A percentile compares a stretch with the other conserved stretches of the same genome.
phyloP scores from a whole-genome alignment of 768 basidiomycete genomes.

The Trametes cinnabarina region DNA sequence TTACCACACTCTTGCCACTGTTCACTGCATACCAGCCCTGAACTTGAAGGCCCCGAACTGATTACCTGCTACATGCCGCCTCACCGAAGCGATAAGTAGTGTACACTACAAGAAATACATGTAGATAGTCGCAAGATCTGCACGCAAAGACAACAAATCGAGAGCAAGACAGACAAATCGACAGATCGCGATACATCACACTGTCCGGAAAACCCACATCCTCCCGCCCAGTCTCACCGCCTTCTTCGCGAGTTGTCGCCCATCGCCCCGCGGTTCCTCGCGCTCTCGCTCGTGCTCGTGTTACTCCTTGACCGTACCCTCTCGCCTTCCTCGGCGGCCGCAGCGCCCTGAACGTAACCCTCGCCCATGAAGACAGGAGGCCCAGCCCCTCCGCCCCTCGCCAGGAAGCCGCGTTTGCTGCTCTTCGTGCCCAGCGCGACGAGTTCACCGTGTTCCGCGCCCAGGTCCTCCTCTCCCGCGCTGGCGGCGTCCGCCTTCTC shows the following conservation, averaged over 20 bases:
- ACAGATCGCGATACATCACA: neutral
- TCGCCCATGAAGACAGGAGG: slow-evolving; percentile 67
- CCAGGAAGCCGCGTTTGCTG: slow-evolving; percentile 59
- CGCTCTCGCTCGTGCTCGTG: slow-evolving; percentile 3
- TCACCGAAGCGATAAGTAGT: no score
- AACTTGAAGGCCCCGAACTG: no score
- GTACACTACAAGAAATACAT: neutral
- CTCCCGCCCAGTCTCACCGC: neutral
- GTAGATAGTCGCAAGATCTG: neutral
- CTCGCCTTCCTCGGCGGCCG: slow-evolving; percentile 26
- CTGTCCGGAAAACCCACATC: neutral
- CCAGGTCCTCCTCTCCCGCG: slow-evolving; percentile 29
- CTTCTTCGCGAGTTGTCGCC: neutral
- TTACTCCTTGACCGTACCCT: slow-evolving; percentile 4
- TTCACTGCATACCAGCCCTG: no score
- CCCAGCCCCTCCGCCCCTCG: slow-evolving; percentile 74
- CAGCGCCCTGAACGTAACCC: slow-evolving; percentile 60
- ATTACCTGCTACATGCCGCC: no score
- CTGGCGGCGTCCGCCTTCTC: slow-evolving; percentile 16
- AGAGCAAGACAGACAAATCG: slow-evolving; percentile 16
- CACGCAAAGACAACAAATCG: slow-evolving; percentile 13
- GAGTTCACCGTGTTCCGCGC: slow-evolving; percentile 47
- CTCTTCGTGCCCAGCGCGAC: slow-evolving; percentile 55
- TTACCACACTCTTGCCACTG: no score
- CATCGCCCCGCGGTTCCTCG: neutral